Conservation (phyloP, 148 eudicot species). For the Oxyria digyna region DNA sequence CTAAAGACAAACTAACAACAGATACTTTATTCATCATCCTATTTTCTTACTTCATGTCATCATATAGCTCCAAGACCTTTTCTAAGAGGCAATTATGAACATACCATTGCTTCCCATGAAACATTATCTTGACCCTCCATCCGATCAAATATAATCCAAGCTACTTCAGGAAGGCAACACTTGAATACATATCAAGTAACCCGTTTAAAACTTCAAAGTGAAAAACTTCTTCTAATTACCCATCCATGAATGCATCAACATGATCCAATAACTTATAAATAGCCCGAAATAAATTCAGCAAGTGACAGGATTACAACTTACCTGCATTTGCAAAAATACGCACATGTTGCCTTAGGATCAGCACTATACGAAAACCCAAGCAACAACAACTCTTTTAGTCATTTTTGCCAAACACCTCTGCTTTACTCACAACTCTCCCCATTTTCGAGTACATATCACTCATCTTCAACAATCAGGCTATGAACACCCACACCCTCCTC, state of each 20-base stretch:
- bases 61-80: conserved; percentile 42
- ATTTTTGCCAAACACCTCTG: conserved; percentile 50
- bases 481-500: conserved; percentile 40
- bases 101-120: conserved; percentile 68
- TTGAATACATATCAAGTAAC: conserved; percentile 54
- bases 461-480: conserved; percentile 23
- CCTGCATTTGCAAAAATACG: conserved; percentile 33
- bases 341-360: conserved; percentile 21
- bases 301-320: conserved; percentile 31
- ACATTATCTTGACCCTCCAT: conserved; percentile 40
- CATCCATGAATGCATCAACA: conserved; percentile 49
- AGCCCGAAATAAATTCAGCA: conserved; percentile 64
- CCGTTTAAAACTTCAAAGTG: conserved; percentile 40
- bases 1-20: conserved; percentile 43
- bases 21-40: conserved; percentile 44
- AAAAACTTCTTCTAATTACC: conserved; percentile 34
- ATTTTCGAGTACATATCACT: conserved; percentile 52
- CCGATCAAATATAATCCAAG: conserved; percentile 31
- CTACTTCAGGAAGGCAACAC: conserved; percentile 31
- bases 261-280: conserved; percentile 26
- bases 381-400: conserved; percentile 46
- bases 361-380: conserved; percentile 44
- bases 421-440: conserved; percentile 33
- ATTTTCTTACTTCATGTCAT: conserved; percentile 28
- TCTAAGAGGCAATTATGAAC: conserved; percentile 28